Evolutionary conservation across 176 grass and related monocot genomes (phyloP), one percentile per base, ranked within the genome.

Genomic region (Bromus sterilis): DNA sequence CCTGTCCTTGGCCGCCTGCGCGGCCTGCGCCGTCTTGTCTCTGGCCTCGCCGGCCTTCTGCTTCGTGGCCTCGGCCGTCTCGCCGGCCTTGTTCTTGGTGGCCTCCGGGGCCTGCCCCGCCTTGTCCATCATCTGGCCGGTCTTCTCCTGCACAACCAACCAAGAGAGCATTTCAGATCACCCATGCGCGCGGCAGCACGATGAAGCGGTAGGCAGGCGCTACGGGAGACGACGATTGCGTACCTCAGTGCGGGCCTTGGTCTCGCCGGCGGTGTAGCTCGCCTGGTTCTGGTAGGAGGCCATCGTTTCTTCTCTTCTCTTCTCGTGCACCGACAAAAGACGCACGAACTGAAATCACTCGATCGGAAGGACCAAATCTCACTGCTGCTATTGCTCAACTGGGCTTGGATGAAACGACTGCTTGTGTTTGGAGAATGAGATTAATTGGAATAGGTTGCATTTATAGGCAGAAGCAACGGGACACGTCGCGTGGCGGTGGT

Each of bases 211-310:
- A 34, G 3, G 33, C 4, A 48, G 1, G 44, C 44, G 9, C 48
- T 3, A 0, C 18, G 2, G 48, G 18, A 53, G 48, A 53, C 18
- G 48, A 0, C 18, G 18, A 18, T 53, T 15, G 3, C 7, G 18
- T 82, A 92, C 90, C 86, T 92, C 59, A 3, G 83, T 62, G 4
- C 40, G 80, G 33, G 31, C 90, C 67, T 92, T 92, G 90, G 79
- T 68, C 70, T 89, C 90, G 25, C 79, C 90, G 15, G 79, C 86
- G 12, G 10, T 16, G 83, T 59, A 92, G 83, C 31, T 75, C 44
- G 63, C 80, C 35, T 86, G 75, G 1, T 77, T 25, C 40, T 89
- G 75, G 3, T 83, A 43, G 24, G 87, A 89, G 24, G 90, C 83
- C 90, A 89, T 89, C 13, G 18, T 53, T 7, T 51, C 48, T 51